Evolutionary conservation across 345 rosid species (phyloP).

Genomic region (Lumnitzera littorea): DNA sequence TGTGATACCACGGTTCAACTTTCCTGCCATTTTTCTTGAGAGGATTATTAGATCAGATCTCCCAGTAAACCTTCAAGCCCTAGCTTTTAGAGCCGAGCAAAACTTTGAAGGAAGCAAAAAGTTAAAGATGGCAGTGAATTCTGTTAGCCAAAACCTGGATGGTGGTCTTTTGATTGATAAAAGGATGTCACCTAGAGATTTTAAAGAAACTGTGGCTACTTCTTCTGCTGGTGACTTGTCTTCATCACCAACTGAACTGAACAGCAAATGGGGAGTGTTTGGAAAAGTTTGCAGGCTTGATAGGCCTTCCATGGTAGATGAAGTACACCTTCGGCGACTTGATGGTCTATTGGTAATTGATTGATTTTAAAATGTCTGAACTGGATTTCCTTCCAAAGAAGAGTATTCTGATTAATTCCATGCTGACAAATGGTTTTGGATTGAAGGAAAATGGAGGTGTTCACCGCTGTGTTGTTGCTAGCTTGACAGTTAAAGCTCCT

Average conservation of each 20-base stretch:
- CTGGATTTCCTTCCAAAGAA: slow-evolving; percentile 13
- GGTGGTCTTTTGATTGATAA: slow-evolving; percentile 20
- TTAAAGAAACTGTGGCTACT: slow-evolving; percentile 24
- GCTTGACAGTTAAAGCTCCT: slow-evolving; percentile 95
- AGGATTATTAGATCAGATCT: slow-evolving; percentile 91
- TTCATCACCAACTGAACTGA: slow-evolving; percentile 42
- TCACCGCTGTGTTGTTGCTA: slow-evolving; percentile 89
- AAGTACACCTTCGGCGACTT: slow-evolving; percentile 94
- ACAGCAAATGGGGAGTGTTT: slow-evolving; percentile 63
- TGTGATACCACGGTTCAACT: slow-evolving; percentile 85
- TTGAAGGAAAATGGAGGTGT: slow-evolving; percentile 95
- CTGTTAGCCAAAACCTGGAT: slow-evolving; percentile 22
- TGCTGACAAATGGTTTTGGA: slow-evolving; percentile 29
- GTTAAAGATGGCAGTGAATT: slow-evolving; percentile 22
- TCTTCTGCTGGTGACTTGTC: slow-evolving; percentile 32
- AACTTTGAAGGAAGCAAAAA: slow-evolving; percentile 32
- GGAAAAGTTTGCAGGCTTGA: slow-evolving; percentile 79
- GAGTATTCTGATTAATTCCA: slow-evolving; percentile 16
- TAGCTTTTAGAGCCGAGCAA: slow-evolving; percentile 76
- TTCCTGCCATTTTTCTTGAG: slow-evolving; percentile 89
- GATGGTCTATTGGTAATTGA: slow-evolving; percentile 82
- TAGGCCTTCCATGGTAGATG: slow-evolving; percentile 77
- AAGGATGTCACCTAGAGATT: slow-evolving; percentile 16
- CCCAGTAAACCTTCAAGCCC: slow-evolving; percentile 87
- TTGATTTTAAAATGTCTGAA: slow-evolving; percentile 16